These are phyloP conservation scores for Ophiostoma australiae DNA, from an alignment of 2,329 filamentous ascomycete genomes.

Conservation along the genomic window DNA sequence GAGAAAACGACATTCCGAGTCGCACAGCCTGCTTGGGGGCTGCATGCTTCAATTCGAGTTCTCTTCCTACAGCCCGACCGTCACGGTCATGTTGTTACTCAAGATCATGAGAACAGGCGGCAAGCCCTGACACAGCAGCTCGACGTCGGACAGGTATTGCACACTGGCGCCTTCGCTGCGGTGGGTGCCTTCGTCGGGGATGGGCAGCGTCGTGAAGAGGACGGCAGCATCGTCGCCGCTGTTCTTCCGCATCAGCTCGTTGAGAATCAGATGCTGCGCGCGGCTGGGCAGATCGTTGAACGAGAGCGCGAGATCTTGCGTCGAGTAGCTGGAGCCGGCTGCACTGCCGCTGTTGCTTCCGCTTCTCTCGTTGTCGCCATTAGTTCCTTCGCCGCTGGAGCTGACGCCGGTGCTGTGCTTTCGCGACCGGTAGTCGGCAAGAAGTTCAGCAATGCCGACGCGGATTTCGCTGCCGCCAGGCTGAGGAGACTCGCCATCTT, in stretches of 20 bases:
- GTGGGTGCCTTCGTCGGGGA: slow-evolving; percentile 71
- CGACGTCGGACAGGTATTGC: slow-evolving; percentile 70
- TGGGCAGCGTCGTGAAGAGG: slow-evolving; percentile 76
- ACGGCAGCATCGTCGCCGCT: slow-evolving; percentile 65
- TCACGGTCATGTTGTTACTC: slow-evolving; percentile 87
- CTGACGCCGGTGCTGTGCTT: slow-evolving; percentile 6
- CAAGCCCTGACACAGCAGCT: slow-evolving; percentile 70
- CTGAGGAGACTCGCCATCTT: background rate
- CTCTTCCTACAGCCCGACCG: slow-evolving; percentile 57
- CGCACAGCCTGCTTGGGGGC: background rate
- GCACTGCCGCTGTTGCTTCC: slow-evolving; percentile 1
- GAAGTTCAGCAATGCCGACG: slow-evolving; percentile 43
- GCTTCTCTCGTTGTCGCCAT: background rate
- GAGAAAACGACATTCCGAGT: background rate
- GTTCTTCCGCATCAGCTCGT: slow-evolving; percentile 70
- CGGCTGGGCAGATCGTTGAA: slow-evolving; percentile 84
- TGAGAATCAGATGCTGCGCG: slow-evolving; percentile 80
- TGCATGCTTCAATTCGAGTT: background rate
- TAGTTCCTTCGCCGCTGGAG: background rate
- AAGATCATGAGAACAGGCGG: slow-evolving; percentile 75
- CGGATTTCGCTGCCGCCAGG: slow-evolving; percentile 34
- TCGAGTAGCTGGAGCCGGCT: slow-evolving; percentile 25
- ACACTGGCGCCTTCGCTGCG: slow-evolving; percentile 64
- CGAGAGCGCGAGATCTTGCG: slow-evolving; percentile 54
- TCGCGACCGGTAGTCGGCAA: slow-evolving; percentile 37